Evolutionary conservation across 2,329 filamentous ascomycete genomes (phyloP).

Genomic region (Colletotrichum cereale): DNA sequence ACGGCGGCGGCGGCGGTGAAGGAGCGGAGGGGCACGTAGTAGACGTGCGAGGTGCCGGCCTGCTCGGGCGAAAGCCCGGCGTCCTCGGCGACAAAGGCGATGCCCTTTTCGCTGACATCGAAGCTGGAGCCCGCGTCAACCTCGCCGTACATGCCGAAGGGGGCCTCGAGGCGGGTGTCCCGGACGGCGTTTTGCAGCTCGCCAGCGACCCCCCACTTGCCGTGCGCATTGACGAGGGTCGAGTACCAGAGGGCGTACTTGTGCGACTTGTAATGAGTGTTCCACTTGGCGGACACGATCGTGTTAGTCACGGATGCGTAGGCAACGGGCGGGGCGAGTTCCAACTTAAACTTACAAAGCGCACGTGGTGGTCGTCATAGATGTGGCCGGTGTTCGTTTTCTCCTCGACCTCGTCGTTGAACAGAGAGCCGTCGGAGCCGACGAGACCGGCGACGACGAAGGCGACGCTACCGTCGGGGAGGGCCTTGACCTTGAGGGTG

Average conservation of each 20-base stretch:
- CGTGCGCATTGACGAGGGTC: conserved; percentile 46
- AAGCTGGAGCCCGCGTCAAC: conserved; percentile 45
- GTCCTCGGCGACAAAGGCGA: conserved; percentile 50
- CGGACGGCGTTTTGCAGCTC: conserved; percentile 51
- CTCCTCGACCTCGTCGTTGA: conserved; percentile 47
- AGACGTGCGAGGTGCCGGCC: conserved; percentile 43
- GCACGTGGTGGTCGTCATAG: conserved; percentile 51
- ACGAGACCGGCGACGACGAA: conserved; percentile 52
- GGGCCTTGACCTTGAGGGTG: conserved; percentile 50
- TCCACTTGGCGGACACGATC: conserved; percentile 45
- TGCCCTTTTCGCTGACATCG: conserved; percentile 51
- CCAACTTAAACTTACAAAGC: conserved; percentile 50
- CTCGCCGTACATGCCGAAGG: conserved; percentile 45
- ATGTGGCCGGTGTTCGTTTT: conserved; percentile 48
- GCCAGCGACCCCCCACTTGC: conserved; percentile 47
- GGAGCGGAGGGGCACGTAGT: conserved; percentile 50
- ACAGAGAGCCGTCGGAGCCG: conserved; percentile 48
- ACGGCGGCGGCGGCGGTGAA: conserved; percentile 44
- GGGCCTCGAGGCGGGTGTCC: conserved; percentile 49
- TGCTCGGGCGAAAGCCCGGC: conserved; percentile 30
- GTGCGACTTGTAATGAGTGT: conserved; percentile 47
- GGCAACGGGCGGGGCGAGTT: not conserved
- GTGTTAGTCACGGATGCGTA: not conserved
- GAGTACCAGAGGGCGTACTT: conserved; percentile 56
- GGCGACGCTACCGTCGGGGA: conserved; percentile 51